Evolutionary conservation across 148 eudicot genomes (phyloP).

Genomic region (Talinum fruticosum): DNA sequence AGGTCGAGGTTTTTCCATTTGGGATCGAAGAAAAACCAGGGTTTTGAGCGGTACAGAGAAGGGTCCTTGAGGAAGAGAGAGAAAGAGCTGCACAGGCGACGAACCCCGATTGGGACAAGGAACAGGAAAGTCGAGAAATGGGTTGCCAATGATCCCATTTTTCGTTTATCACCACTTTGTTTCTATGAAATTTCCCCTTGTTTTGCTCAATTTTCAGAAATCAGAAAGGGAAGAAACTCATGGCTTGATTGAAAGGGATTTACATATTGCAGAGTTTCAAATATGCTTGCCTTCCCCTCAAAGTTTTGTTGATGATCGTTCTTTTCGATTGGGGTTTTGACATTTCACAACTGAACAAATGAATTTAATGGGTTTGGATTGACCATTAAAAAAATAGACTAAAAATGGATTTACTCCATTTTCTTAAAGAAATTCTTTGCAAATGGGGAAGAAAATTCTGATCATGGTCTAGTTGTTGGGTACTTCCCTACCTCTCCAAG

Average conservation of each 20-base stretch:
- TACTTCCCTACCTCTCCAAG: too few species aligned
- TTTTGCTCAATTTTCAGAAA: background rate
- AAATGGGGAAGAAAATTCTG: background rate
- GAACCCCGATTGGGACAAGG: constrained; percentile 55
- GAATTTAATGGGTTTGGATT: background rate
- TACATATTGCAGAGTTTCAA: background rate
- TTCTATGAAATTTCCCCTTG: background rate
- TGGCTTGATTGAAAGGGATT: background rate
- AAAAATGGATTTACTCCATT: background rate
- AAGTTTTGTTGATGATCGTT: background rate
- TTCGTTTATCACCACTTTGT: background rate
- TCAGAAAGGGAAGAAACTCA: background rate
- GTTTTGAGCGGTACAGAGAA: constrained; percentile 53
- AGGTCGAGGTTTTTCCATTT: constrained; percentile 68
- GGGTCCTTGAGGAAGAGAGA: constrained; percentile 66
- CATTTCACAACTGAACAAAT: background rate
- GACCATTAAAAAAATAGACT: background rate
- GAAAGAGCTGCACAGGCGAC: constrained; percentile 46
- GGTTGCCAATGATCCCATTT: constrained; percentile 61
- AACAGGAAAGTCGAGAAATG: constrained; percentile 57
- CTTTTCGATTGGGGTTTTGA: background rate
- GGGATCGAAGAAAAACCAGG: constrained; percentile 67
- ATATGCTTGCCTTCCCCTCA: background rate
- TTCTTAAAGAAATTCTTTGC: background rate
- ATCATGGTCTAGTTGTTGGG: background rate